Percentiles rank a stretch among this genome's conserved stretches.
Conservation (phyloP, 169 alveolate genomes). For the Plasmodium adleri region DNA sequence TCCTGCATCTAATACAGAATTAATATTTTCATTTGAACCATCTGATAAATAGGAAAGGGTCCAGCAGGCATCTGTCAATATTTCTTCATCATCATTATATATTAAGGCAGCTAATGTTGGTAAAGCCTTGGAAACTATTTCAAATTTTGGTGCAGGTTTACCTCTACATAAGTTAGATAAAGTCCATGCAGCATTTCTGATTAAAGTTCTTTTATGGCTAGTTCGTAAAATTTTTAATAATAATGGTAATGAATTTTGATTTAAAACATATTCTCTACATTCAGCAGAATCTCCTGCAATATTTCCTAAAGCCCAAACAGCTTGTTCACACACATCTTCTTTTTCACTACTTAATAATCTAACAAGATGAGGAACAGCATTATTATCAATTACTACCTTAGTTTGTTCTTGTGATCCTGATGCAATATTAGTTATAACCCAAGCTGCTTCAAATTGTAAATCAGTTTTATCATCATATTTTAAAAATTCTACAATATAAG, state of each 20-base stretch:
- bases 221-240: slow-evolving; percentile 85
- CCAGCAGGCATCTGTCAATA: slow-evolving; percentile 95
- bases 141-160: slow-evolving; percentile 93
- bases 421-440: slow-evolving; percentile 97
- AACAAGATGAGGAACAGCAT: slow-evolving; percentile 90
- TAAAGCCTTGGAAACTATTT: slow-evolving; percentile 88
- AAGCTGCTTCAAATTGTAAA: slow-evolving; percentile 97
- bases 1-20: slow-evolving; percentile 91
- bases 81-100: slow-evolving; percentile 89
- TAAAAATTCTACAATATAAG: slow-evolving; percentile 92
- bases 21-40: slow-evolving; percentile 93
- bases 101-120: slow-evolving; percentile 92
- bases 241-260: slow-evolving; percentile 92
- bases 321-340: slow-evolving; percentile 97
- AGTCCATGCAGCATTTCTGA: slow-evolving; percentile 97
- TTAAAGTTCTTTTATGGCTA: slow-evolving; percentile 91
- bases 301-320: slow-evolving; percentile 98
- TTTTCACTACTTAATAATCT: slow-evolving; percentile 91
- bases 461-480: slow-evolving; percentile 91
- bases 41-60: slow-evolving; percentile 95
- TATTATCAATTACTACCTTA: slow-evolving; percentile 89
- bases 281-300: slow-evolving; percentile 98
- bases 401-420: slow-evolving; percentile 97
- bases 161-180: slow-evolving; percentile 96
- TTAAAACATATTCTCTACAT: slow-evolving; percentile 92